These are phyloP conservation scores for Cenchrus americanus DNA, from an alignment of 176 grass and related monocot genomes.

Conservation along the genomic window DNA sequence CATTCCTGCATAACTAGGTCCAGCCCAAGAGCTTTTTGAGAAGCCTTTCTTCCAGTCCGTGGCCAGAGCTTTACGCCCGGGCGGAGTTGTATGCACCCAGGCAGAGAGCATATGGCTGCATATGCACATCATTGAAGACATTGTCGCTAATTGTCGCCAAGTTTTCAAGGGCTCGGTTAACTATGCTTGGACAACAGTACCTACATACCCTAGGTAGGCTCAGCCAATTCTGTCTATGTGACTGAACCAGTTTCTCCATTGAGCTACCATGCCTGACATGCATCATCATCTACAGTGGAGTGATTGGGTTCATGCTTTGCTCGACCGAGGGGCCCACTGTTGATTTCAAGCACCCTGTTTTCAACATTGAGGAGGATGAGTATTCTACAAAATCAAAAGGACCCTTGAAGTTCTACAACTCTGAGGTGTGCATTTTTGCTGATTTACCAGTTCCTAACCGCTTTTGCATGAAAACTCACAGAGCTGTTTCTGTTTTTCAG, in stretches of 20 bases:
- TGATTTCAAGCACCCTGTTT: slow-evolving; percentile 78
- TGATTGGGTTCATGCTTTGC: slow-evolving; percentile 99
- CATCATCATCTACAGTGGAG: slow-evolving; percentile 59
- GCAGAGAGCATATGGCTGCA: slow-evolving; percentile 99
- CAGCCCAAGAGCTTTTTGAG: slow-evolving; percentile 97
- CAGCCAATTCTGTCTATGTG: not conserved
- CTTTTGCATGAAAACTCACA: not conserved
- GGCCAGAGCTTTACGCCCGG: slow-evolving; percentile 72
- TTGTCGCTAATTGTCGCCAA: slow-evolving; percentile 70
- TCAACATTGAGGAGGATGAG: slow-evolving; percentile 76
- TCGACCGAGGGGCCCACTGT: slow-evolving; percentile 78
- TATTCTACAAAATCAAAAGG: slow-evolving; percentile 73
- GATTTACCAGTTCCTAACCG: not conserved
- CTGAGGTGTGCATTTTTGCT: slow-evolving; percentile 53
- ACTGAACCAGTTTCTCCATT: not conserved
- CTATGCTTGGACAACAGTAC: slow-evolving; percentile 99
- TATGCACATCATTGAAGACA: slow-evolving; percentile 97
- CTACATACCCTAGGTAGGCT: slow-evolving; percentile 89
- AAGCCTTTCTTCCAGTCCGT: slow-evolving; percentile 94
- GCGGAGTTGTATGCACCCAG: slow-evolving; percentile 94
- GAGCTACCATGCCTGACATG: slow-evolving; percentile 5
- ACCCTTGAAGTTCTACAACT: slow-evolving; percentile 90
- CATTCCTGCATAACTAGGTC: slow-evolving; percentile 50
- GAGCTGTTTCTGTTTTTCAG: slow-evolving; percentile 40
- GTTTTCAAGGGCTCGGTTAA: slow-evolving; percentile 90